phyloP scores from a whole-genome alignment of 306 rosid species.

The Glycine soja region DNA sequence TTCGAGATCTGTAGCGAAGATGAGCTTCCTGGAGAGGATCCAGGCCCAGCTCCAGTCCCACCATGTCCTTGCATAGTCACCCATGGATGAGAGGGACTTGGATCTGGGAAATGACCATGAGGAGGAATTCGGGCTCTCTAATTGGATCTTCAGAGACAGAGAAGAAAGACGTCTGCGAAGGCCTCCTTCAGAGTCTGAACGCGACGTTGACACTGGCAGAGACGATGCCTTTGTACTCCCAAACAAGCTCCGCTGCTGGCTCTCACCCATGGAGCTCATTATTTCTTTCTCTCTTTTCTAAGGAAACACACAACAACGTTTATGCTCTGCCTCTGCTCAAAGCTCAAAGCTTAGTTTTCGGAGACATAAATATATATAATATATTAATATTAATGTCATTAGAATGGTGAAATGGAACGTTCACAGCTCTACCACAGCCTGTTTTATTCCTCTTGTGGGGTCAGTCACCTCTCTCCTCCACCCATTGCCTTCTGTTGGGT shows the following conservation, averaged over 20 bases:
- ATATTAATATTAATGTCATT: background rate
- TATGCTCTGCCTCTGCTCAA: background rate
- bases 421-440: constrained; percentile 72
- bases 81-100: constrained; percentile 72
- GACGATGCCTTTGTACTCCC: constrained; percentile 37
- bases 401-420: constrained; percentile 51
- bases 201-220: constrained; percentile 68
- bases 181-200: constrained; percentile 46
- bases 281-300: background rate
- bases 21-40: constrained; percentile 75
- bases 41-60: constrained; percentile 87
- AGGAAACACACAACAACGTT: background rate
- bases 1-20: constrained; percentile 83
- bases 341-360: background rate
- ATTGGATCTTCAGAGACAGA: constrained; percentile 66
- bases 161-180: constrained; percentile 80
- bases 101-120: constrained; percentile 73
- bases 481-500: constrained; percentile 6
- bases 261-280: constrained; percentile 51
- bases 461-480: too few relatives aligned
- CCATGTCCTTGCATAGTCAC: constrained; percentile 72
- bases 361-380: too few relatives aligned
- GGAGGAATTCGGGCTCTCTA: constrained; percentile 41
- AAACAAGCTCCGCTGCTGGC: constrained; percentile 39
- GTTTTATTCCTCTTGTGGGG: constrained; percentile 70